Percentiles rank a stretch among this genome's conserved stretches.
phyloP scores from a whole-genome alignment of 495 filamentous ascomycete species.

The Eremomyces bilateralis region DNA sequence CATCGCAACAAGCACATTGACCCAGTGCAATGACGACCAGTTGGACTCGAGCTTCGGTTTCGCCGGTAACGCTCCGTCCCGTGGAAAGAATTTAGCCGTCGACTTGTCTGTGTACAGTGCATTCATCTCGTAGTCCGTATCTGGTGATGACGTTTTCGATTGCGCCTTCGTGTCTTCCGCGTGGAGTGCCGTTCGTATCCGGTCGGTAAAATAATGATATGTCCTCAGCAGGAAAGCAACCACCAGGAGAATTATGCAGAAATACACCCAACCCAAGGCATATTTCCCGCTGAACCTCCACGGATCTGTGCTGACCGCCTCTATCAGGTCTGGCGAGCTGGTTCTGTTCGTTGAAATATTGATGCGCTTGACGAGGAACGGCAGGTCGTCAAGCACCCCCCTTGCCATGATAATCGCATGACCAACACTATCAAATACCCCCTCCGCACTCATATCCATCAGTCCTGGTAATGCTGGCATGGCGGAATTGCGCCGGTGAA shows the following conservation, averaged over 20 bases:
- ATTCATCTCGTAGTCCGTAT: slow-evolving; percentile 45
- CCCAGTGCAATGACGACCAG: slow-evolving; percentile 36
- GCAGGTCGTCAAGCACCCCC: too few species aligned
- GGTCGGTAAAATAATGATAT: slow-evolving; percentile 75
- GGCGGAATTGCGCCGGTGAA: too few species aligned
- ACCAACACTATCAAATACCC: too few species aligned
- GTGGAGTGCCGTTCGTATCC: slow-evolving; percentile 62
- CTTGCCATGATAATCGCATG: too few species aligned
- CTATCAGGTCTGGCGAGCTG: slow-evolving; percentile 45
- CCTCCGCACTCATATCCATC: too few species aligned
- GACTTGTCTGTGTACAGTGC: slow-evolving; percentile 45
- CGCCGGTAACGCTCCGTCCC: slow-evolving; percentile 25
- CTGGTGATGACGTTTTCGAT: slow-evolving; percentile 32
- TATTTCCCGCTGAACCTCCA: slow-evolving; percentile 71
- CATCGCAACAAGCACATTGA: slow-evolving; percentile 56
- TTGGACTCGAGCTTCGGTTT: slow-evolving; percentile 39
- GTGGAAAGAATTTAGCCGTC: slow-evolving; percentile 51
- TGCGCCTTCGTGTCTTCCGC: slow-evolving; percentile 42
- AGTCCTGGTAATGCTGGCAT: too few species aligned
- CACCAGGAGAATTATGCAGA: slow-evolving; percentile 47
- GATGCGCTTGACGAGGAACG: slow-evolving; percentile 57
- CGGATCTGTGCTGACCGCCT: slow-evolving; percentile 56
- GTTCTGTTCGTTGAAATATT: slow-evolving; percentile 41
- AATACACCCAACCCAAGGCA: slow-evolving; percentile 71
- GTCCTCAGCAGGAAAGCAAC: slow-evolving; percentile 40